Percentiles rank a stretch among this genome's conserved stretches.
phyloP scores from a whole-genome alignment of 2,329 filamentous ascomycete species.

The Colletotrichum brevisporum region DNA sequence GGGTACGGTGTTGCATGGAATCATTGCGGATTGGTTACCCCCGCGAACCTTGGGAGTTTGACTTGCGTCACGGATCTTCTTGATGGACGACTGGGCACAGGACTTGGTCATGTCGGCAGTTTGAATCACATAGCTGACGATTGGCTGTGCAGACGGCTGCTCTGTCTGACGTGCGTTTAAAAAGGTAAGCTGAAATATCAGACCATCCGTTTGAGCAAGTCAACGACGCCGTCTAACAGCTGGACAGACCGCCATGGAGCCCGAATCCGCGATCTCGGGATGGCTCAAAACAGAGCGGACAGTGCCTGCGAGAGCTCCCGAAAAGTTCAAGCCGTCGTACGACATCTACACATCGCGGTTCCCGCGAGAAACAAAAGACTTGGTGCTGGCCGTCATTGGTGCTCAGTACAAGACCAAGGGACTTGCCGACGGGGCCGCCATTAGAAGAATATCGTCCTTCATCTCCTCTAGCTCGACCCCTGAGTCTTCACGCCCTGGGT shows the following conservation, averaged over 20 bases:
- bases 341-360: slow-evolving; percentile 38
- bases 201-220: too few species aligned
- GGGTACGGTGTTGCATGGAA: not conserved
- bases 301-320: slow-evolving; percentile 7
- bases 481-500: not conserved
- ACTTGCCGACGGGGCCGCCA: slow-evolving; percentile 1
- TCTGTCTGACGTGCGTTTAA: too few species aligned
- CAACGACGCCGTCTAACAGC: not conserved
- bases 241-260: slow-evolving; percentile 1
- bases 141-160: not conserved
- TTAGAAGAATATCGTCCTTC: slow-evolving; percentile 26
- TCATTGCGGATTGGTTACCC: not conserved
- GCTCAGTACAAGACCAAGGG: slow-evolving; percentile 27
- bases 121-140: not conserved
- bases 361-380: slow-evolving; percentile 24
- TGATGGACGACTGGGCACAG: not conserved
- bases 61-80: not conserved
- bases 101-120: not conserved
- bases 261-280: slow-evolving; percentile 16
- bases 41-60: not conserved
- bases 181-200: too few species aligned
- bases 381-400: slow-evolving; percentile 40
- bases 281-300: slow-evolving; percentile 6
- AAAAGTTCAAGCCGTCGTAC: slow-evolving; percentile 27
- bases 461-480: not conserved